These are phyloP conservation scores for Lepraria neglecta DNA, from an alignment of 495 filamentous ascomycete genomes.

Conservation along the genomic window DNA sequence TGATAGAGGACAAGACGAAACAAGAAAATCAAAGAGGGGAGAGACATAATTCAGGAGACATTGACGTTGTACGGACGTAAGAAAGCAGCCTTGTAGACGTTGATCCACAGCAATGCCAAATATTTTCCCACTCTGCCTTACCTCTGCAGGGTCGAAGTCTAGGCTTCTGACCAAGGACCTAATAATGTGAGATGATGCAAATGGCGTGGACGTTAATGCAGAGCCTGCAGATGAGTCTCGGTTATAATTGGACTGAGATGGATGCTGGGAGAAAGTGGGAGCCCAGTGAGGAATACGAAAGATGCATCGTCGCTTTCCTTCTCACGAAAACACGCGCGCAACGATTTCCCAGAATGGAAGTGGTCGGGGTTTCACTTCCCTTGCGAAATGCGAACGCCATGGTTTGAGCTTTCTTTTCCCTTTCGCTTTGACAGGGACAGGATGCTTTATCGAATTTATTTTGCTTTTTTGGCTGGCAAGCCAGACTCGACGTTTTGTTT, in stretches of 20 bases:
- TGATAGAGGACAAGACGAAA: no score
- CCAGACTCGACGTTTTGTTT: constrained; percentile 2
- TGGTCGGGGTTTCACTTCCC: not conserved
- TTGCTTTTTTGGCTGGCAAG: not conserved
- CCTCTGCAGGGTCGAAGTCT: not conserved
- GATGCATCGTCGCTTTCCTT: constrained; percentile 5
- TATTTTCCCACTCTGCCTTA: not conserved
- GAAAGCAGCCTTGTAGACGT: no score
- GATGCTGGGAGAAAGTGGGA: not conserved
- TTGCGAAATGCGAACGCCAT: not conserved
- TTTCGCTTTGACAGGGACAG: not conserved
- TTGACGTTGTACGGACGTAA: no score
- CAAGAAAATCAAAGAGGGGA: no score
- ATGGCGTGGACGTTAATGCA: not conserved
- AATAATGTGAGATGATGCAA: constrained; percentile 6
- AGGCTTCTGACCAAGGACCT: not conserved
- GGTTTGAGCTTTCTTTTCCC: not conserved
- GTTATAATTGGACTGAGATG: not conserved
- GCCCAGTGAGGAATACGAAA: not conserved
- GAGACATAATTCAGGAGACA: no score
- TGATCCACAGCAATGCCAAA: not conserved
- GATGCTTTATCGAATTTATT: not conserved
- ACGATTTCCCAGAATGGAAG: not conserved
- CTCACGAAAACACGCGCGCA: constrained; percentile 6
- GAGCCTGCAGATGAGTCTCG: constrained; percentile 1